These are phyloP conservation scores for Lobosporangium transversale DNA, from an alignment of 192 early-diverging fungal genomes.

Conservation along the genomic window DNA sequence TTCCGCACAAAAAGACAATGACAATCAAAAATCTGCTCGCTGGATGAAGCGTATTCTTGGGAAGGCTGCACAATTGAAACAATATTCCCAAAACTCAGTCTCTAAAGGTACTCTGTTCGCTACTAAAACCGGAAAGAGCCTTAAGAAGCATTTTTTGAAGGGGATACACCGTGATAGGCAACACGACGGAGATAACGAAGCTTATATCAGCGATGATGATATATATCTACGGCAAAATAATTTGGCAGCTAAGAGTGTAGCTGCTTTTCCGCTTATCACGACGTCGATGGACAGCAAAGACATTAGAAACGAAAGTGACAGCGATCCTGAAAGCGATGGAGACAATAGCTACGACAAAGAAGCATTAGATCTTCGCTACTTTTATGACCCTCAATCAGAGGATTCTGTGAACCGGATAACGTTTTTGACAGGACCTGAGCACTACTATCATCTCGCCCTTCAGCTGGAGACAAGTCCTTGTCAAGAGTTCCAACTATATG, in stretches of 20 bases:
- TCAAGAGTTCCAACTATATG: conserved; percentile 52
- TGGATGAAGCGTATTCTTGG: neutral
- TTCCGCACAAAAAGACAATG: neutral
- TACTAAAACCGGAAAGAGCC: neutral
- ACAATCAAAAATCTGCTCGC: neutral
- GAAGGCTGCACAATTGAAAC: neutral
- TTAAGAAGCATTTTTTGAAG: neutral
- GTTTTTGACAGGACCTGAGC: conserved; percentile 41
- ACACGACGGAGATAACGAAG: too few species aligned
- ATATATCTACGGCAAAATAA: too few species aligned
- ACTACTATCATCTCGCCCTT: conserved; percentile 42
- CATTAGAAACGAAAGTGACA: neutral
- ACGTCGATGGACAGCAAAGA: too few species aligned
- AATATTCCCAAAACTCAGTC: neutral
- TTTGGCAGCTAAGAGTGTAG: too few species aligned
- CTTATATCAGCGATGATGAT: too few species aligned
- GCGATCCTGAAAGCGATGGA: too few species aligned
- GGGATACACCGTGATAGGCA: neutral
- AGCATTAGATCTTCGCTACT: conserved; percentile 28
- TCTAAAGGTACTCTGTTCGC: neutral
- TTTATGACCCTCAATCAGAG: conserved; percentile 20
- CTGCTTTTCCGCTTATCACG: too few species aligned
- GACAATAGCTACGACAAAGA: too few species aligned
- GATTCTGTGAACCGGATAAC: conserved; percentile 22
- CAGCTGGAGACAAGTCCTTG: conserved; percentile 40